Percentiles rank a stretch among this genome's conserved stretches.
These are phyloP conservation scores for Baudoinia panamericana DNA, from an alignment of 495 filamentous ascomycete species.

Conservation along the genomic window DNA sequence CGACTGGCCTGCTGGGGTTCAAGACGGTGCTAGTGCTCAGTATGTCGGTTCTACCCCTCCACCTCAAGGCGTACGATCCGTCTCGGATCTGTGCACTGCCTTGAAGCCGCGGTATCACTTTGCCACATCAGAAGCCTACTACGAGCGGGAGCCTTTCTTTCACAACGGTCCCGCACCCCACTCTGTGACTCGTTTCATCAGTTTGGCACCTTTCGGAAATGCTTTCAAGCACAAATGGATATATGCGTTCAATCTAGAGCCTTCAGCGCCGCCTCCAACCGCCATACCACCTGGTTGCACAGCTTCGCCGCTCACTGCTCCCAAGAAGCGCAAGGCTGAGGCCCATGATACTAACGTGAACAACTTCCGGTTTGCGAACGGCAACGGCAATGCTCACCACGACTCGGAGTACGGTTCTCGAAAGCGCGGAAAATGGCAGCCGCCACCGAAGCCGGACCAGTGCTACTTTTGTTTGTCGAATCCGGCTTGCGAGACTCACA, in stretches of 20 bases:
- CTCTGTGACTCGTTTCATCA: conserved; percentile 73
- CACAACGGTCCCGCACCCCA: conserved; percentile 44
- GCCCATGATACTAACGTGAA: conserved; percentile 4
- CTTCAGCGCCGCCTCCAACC: conserved; percentile 42
- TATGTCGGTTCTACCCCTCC: conserved; percentile 37
- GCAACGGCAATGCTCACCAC: conserved; percentile 24
- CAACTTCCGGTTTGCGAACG: conserved; percentile 40
- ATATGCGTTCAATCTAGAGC: conserved; percentile 73
- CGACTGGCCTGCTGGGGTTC: conserved; percentile 67
- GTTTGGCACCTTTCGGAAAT: conserved; percentile 65
- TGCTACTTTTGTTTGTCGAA: conserved; percentile 96
- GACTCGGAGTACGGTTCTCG: conserved; percentile 19
- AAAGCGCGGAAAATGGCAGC: conserved; percentile 41
- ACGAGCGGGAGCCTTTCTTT: conserved; percentile 87
- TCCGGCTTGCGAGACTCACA: conserved; percentile 65
- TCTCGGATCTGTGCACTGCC: conserved; percentile 59
- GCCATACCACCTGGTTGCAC: conserved; percentile 56
- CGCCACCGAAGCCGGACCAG: conserved; percentile 56
- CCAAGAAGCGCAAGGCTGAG: conserved; percentile 47
- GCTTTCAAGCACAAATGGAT: conserved; percentile 64
- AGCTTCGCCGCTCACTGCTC: conserved; percentile 43
- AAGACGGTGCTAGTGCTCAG: conserved; percentile 43
- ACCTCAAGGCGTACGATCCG: conserved; percentile 37
- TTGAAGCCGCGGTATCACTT: conserved; percentile 86
- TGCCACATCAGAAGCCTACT: conserved; percentile 55